phyloP scores from a whole-genome alignment of 2,329 filamentous ascomycete genomes.

The Phyllosticta citrichinensis region DNA sequence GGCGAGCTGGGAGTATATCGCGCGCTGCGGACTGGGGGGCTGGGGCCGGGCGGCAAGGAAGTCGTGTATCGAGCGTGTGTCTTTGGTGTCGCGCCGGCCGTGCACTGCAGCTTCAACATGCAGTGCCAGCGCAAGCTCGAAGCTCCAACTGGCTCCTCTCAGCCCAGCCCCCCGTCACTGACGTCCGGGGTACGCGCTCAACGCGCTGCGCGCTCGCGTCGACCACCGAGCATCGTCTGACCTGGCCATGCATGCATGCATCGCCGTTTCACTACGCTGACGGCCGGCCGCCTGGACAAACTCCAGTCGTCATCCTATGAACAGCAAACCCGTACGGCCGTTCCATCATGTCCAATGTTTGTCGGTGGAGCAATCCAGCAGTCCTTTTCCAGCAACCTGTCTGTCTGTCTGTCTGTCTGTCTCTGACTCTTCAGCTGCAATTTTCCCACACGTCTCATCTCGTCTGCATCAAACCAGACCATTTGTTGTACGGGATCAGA shows the following conservation, averaged over 20 bases:
- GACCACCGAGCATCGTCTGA: neutral
- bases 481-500: neutral
- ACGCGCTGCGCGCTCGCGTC: neutral
- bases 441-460: no score
- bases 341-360: no score
- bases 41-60: constrained; percentile 1
- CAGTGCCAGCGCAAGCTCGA: neutral
- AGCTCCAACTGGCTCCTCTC: neutral
- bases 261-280: neutral
- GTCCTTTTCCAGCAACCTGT: no score
- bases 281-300: neutral
- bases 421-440: no score
- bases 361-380: no score
- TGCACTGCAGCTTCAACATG: neutral
- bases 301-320: neutral
- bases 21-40: neutral
- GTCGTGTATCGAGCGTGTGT: constrained; percentile 6
- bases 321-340: no score
- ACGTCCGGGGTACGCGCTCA: neutral
- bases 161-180: neutral
- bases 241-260: neutral
- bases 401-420: no score
- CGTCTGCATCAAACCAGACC: neutral
- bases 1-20: constrained; percentile 3
- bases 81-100: constrained; percentile 7